A percentile compares a stretch with the other conserved stretches of the same genome.
These are phyloP conservation scores for Vinca minor DNA, from an alignment of 257 asterid genomes.

Conservation along the genomic window DNA sequence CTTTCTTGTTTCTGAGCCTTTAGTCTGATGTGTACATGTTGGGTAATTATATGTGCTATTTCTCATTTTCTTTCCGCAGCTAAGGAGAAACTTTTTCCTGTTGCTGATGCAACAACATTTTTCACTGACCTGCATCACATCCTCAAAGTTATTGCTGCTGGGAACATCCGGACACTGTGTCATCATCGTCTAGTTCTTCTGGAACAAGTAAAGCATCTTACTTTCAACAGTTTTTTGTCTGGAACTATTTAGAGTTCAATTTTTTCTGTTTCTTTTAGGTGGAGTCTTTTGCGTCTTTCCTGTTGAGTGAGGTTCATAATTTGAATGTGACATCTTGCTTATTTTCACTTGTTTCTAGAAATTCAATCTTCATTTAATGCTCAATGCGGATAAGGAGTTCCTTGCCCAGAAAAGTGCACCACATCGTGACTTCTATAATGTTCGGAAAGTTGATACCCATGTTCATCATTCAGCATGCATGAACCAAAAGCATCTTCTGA, in stretches of 20 bases:
- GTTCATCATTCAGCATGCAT: conserved; percentile 99
- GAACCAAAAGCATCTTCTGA: conserved; percentile 93
- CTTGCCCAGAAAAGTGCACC: conserved; percentile 99
- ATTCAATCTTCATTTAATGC: conserved; percentile 98
- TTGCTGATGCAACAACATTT: conserved; percentile 88
- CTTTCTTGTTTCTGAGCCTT: conserved; percentile 7
- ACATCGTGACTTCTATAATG: conserved; percentile 95
- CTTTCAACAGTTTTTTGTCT: conserved; percentile 10
- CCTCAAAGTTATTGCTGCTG: conserved; percentile 93
- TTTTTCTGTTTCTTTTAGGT: too few species aligned
- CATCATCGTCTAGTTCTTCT: conserved; percentile 92
- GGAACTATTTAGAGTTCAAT: too few species aligned
- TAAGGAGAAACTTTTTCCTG: conserved; percentile 71
- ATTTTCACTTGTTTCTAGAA: conserved; percentile 40
- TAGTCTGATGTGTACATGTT: not conserved
- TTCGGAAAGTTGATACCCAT: conserved; percentile 95
- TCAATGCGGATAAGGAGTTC: conserved; percentile 95
- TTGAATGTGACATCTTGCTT: conserved; percentile 1
- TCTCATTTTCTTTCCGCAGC: conserved; percentile 40
- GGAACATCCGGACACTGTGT: conserved; percentile 79
- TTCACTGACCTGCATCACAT: conserved; percentile 91
- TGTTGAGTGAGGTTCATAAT: conserved; percentile 8
- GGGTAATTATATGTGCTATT: conserved; percentile 13
- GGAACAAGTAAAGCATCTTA: conserved; percentile 55
- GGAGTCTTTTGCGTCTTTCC: not conserved